Evolutionary conservation across 768 basidiomycete species (phyloP), one percentile per base, ranked within the genome.

Genomic region (Mycena belliarum): DNA sequence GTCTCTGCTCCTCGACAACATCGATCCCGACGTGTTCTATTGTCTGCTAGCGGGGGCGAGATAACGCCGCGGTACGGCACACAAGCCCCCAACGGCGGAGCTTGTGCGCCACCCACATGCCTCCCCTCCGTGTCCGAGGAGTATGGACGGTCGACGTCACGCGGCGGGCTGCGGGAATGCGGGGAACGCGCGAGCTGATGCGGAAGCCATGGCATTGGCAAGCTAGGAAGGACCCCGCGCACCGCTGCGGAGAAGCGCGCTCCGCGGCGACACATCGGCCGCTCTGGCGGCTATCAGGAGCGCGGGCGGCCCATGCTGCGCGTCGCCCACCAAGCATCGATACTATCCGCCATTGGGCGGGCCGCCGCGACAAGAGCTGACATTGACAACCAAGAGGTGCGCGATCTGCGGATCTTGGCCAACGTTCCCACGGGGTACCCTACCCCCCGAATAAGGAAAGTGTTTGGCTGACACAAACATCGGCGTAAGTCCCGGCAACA

Each of bases 171-270:
- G 53, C 53, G n/a, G n/a, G n/a, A n/a, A n/a, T n/a, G n/a, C n/a
- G n/a, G 54, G 55, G 55, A 48, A 29, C 48, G 48, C 40, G 14
- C 9, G 35, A 20, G 29, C 15, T 57, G 56, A 52, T 52, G 50
- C 57, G 50, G 57, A 47, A 52, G 45, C 46, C 49, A 57, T n/a
- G n/a, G n/a, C n/a, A n/a, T n/a, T 57, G 56, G 21, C 24, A 41
- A 59, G 24, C 51, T 33, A 24, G 16, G 38, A n/a, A 41, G 57
- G 57, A 59, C 57, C 57, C 57, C 57, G 46, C 40, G 18, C 57
- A 59, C 57, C 57, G 46, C 46, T 52, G 45, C 46, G 46, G 51
- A 47, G 57, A 59, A 59, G 51, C 41, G 57, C 50, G 48, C 54
- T 16, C 28, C 47, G 45, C 57, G 57, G 45, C 52, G 57, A 58